Evolutionary conservation across 768 basidiomycete species (phyloP).

Genomic region (Kwoniella europaea): DNA sequence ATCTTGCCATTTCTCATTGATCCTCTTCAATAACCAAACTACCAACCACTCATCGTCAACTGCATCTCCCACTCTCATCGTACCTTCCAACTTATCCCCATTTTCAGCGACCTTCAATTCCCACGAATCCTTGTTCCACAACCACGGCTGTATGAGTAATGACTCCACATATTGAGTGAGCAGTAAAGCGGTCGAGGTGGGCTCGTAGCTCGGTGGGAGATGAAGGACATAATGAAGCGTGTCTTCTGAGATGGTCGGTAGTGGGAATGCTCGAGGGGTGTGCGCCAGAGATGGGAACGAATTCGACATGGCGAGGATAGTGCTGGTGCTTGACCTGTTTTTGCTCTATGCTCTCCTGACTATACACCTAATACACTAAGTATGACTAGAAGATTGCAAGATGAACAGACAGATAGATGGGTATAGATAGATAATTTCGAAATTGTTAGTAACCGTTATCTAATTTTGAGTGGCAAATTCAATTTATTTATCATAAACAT

Average conservation of each 20-base stretch:
- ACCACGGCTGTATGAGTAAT: slow-evolving; percentile 60
- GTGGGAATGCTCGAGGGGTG: slow-evolving; percentile 57
- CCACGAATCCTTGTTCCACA: slow-evolving; percentile 58
- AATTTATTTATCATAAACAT: not conserved
- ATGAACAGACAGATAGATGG: not conserved
- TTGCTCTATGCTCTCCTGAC: not conserved
- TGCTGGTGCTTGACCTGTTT: not conserved
- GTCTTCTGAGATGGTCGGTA: slow-evolving; percentile 82
- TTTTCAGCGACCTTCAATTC: slow-evolving; percentile 43
- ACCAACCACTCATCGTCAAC: slow-evolving; percentile 98
- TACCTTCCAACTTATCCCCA: slow-evolving; percentile 69
- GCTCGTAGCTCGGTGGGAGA: slow-evolving; percentile 61
- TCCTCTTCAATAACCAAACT: slow-evolving; percentile 83
- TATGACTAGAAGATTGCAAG: too few relatives aligned
- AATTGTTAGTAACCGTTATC: slow-evolving; percentile 10
- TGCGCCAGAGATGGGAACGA: slow-evolving; percentile 34
- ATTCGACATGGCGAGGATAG: slow-evolving; percentile 16
- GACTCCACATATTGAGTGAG: slow-evolving; percentile 67
- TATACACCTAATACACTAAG: too few relatives aligned
- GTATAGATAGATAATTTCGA: not conserved
- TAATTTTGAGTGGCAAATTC: slow-evolving; percentile 27
- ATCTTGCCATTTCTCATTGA: slow-evolving; percentile 75
- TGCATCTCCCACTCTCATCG: slow-evolving; percentile 89
- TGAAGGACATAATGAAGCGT: slow-evolving; percentile 78
- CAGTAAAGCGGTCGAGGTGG: slow-evolving; percentile 63